Percentiles rank a stretch among this genome's conserved stretches.
Conservation (phyloP, 2,329 filamentous ascomycete genomes). For the Aspergillus brasiliensis region DNA sequence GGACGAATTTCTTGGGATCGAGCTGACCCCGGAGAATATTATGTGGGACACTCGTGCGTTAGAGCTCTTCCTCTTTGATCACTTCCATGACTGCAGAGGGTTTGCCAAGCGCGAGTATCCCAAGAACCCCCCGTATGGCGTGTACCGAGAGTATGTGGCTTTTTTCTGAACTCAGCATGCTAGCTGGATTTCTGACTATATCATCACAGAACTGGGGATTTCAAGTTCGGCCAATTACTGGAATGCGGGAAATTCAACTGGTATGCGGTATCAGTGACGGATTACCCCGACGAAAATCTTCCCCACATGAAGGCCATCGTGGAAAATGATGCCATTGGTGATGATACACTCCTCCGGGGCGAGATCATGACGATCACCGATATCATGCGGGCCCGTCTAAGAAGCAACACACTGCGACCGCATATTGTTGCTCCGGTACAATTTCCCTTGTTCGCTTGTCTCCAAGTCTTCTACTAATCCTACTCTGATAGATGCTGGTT, state of each 20-base stretch:
- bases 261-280: slow-evolving; percentile 1
- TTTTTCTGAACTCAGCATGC: not conserved
- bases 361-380: slow-evolving; percentile 12
- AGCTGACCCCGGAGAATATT: not conserved
- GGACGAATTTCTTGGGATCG: not conserved
- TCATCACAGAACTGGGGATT: slow-evolving; percentile 1
- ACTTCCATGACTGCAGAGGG: not conserved
- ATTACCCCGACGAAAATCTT: not conserved
- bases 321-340: not conserved
- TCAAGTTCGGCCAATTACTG: slow-evolving; percentile 4
- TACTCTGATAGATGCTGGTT: slow-evolving; percentile 5
- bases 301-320: slow-evolving; percentile 10
- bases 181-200: not conserved
- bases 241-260: not conserved
- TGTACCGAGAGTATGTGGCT: slow-evolving; percentile 1
- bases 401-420: slow-evolving; percentile 5
- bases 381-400: slow-evolving; percentile 10
- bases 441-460: not conserved
- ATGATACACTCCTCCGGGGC: slow-evolving; percentile 7
- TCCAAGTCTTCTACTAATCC: not conserved
- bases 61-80: not conserved
- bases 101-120: not conserved
- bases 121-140: not conserved
- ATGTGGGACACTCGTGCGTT: slow-evolving; percentile 4
- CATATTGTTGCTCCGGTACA: slow-evolving; percentile 15